Conservation (phyloP, 2,329 filamentous ascomycete species). For the Ramularia collo-cygni region DNA sequence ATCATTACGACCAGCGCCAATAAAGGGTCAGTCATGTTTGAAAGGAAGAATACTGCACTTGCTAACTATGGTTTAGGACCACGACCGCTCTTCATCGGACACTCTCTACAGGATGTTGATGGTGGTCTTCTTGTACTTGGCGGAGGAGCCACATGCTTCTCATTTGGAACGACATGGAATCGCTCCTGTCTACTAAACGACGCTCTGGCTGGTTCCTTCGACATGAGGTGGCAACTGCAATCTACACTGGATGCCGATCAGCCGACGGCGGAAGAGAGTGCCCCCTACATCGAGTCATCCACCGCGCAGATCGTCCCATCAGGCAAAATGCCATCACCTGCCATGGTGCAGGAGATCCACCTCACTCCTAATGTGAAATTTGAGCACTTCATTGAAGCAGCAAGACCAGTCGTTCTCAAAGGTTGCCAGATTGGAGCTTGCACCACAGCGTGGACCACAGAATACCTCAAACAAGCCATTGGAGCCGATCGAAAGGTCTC, state of each 20-base stretch:
- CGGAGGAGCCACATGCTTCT: conserved; percentile 83
- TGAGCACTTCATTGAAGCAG: conserved; percentile 48
- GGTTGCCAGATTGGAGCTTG: conserved; percentile 62
- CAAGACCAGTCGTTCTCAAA: conserved; percentile 60
- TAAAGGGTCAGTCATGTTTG: conserved; percentile 17
- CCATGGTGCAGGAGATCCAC: conserved; percentile 45
- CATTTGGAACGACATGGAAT: conserved; percentile 84
- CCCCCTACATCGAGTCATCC: conserved; percentile 8
- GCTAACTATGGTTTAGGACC: conserved; percentile 16
- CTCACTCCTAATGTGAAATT: conserved; percentile 54
- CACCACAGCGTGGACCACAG: conserved; percentile 57
- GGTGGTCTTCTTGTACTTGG: conserved; percentile 58
- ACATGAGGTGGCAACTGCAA: conserved; percentile 24
- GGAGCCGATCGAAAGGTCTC: conserved; percentile 60
- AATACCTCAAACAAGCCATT: conserved; percentile 59
- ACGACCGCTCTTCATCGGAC: conserved; percentile 66
- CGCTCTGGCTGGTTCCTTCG: conserved; percentile 17
- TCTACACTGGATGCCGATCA: conserved; percentile 19
- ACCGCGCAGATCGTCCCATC: not conserved
- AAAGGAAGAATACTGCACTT: no score
- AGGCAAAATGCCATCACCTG: conserved; percentile 13
- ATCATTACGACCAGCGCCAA: conserved; percentile 23
- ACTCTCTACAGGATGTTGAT: conserved; percentile 47
- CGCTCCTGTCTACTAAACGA: conserved; percentile 40
- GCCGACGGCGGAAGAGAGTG: conserved; percentile 12